Percentiles rank a stretch among this genome's conserved stretches.
These are phyloP conservation scores for Apodospora peruviana DNA, from an alignment of 495 filamentous ascomycete genomes.

Conservation along the genomic window DNA sequence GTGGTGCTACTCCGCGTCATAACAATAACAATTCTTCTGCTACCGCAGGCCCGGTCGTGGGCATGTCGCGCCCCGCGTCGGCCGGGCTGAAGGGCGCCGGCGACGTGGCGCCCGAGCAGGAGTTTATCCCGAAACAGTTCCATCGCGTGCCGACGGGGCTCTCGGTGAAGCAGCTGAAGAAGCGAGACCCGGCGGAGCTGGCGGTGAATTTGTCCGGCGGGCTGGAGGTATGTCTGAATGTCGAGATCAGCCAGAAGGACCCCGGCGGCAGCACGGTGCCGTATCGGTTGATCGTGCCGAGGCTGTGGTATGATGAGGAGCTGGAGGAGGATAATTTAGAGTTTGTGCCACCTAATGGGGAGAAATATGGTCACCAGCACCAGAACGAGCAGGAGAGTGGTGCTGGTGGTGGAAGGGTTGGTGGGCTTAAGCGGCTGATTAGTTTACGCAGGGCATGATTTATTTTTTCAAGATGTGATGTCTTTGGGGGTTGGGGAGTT, in stretches of 20 bases:
- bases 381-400: neutral
- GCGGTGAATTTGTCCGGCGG: constrained; percentile 67
- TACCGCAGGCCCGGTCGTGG: neutral
- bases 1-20: constrained; percentile 6
- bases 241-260: constrained; percentile 79
- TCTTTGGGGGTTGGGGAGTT: no score
- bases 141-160: constrained; percentile 69
- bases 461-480: no score
- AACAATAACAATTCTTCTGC: neutral
- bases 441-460: no score
- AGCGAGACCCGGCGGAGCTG: constrained; percentile 11
- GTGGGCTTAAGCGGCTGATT: constrained; percentile 15
- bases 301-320: constrained; percentile 53
- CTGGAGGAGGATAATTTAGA: neutral
- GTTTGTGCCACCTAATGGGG: neutral
- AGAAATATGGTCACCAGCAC: neutral
- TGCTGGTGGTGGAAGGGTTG: neutral
- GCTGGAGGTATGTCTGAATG: constrained; percentile 76
- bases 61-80: constrained; percentile 11
- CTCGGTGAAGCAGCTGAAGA: constrained; percentile 51
- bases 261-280: constrained; percentile 83
- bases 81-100: constrained; percentile 5
- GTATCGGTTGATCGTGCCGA: constrained; percentile 81
- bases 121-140: constrained; percentile 44
- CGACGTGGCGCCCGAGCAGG: constrained; percentile 9